Evolutionary conservation across 768 basidiomycete species (phyloP), one percentile per base, ranked within the genome.

Genomic region (Inosperma sp.): DNA sequence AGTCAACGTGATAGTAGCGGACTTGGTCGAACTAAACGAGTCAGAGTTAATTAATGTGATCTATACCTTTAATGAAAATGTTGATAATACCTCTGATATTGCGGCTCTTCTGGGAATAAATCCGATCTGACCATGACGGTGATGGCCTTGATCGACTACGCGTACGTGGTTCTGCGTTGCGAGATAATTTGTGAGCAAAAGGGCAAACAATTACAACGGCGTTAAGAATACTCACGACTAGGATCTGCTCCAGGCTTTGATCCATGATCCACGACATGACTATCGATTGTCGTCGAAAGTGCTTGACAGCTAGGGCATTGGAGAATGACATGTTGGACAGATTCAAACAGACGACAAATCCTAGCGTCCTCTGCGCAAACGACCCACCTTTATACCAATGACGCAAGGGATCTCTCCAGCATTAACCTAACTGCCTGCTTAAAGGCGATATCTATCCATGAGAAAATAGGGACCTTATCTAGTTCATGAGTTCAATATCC

Each of bases 201-300:
- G 7, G 25, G n/a, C 39, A 12, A 13, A 17, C n/a, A 42, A 25
- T 30, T 2, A 21, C 14, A 4, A 14, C 16, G 17, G 14, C 13
- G 13, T 10, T 7, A 17, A 1, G 25, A 30, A 25, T 41, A 51
- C 50, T 51, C 26, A 51, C 50, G 12, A 51, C 50, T 2, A 51
- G 35, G 31, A 51, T 51, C 21, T 42, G 50, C 43, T 51, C 50
- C 35, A 51, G 50, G 41, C 43, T 51, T 43, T 51, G 50, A 13
- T 51, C 50, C 50, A 51, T 51, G 6, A 51, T 44, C 50, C 50
- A 51, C 7, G 50, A 51, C 50, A 51, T 51, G 50, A 44, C 50
- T 31, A 51, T 34, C 6, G 50, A 44, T 36, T 51, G 41, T 29
- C 50, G 41, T 36, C 50, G 42, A 39, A 43, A 43, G 4, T 12